These are phyloP conservation scores for Fusarium bactridioides DNA, from an alignment of 2,329 filamentous ascomycete species.

Conservation along the genomic window DNA sequence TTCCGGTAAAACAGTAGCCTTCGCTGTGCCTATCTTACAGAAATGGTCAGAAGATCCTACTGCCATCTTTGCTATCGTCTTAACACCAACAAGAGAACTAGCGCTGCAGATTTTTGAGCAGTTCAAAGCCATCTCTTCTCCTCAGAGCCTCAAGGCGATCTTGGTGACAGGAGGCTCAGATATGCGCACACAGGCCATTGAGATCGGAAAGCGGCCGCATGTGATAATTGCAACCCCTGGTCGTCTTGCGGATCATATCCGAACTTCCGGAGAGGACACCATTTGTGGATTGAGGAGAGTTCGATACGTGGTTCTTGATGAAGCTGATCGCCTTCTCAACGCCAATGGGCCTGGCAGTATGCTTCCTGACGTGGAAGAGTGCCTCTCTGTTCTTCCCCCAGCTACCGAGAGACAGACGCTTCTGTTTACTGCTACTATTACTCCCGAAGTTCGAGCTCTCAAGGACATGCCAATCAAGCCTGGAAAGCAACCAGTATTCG, in stretches of 20 bases:
- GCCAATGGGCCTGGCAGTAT: constrained; percentile 80
- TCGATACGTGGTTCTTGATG: constrained; percentile 89
- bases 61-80: constrained; percentile 86
- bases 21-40: constrained; percentile 92
- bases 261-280: constrained; percentile 89
- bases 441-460: constrained; percentile 86
- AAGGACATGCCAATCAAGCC: constrained; percentile 77
- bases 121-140: constrained; percentile 88
- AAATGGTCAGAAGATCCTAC: constrained; percentile 92
- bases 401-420: constrained; percentile 85
- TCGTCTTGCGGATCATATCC: constrained; percentile 91
- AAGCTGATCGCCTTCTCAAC: constrained; percentile 88
- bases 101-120: constrained; percentile 97
- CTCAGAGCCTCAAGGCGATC: constrained; percentile 84
- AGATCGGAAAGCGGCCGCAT: constrained; percentile 82
- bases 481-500: constrained; percentile 79
- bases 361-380: constrained; percentile 93
- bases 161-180: constrained; percentile 93
- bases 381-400: constrained; percentile 81
- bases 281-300: constrained; percentile 81
- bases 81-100: constrained; percentile 91
- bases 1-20: constrained; percentile 96
- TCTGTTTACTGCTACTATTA: constrained; percentile 95
- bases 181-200: constrained; percentile 89
- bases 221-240: constrained; percentile 95